These are phyloP conservation scores for Rubia yunnanensis DNA, from an alignment of 257 asterid genomes.

Conservation along the genomic window DNA sequence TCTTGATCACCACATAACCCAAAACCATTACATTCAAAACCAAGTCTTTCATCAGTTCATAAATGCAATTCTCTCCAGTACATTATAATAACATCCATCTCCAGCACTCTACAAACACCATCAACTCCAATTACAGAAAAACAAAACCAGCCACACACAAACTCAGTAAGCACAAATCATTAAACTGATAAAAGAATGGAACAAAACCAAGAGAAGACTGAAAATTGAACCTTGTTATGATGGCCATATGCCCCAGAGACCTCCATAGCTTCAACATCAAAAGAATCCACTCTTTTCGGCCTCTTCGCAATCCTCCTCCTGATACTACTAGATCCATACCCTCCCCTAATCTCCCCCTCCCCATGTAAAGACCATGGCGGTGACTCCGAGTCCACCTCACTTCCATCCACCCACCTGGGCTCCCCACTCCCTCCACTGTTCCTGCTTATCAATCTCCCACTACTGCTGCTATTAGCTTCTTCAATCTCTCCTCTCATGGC, in stretches of 20 bases:
- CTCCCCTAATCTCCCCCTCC: constrained; percentile 40
- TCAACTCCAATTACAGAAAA: neutral
- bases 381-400: constrained; percentile 72
- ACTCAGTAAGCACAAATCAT: no score
- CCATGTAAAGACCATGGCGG: constrained; percentile 40
- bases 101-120: neutral
- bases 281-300: constrained; percentile 73
- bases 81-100: no score
- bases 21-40: neutral
- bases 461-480: constrained; percentile 26
- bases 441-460: constrained; percentile 45
- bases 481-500: constrained; percentile 57
- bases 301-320: constrained; percentile 72
- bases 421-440: constrained; percentile 37
- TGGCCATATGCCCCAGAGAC: constrained; percentile 48
- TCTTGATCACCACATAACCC: neutral
- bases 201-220: neutral
- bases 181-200: neutral
- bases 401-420: constrained; percentile 97
- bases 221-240: constrained; percentile 45
- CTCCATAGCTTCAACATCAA: constrained; percentile 91
- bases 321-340: constrained; percentile 37
- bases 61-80: neutral
- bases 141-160: neutral
- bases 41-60: neutral